Percentiles rank a stretch among this genome's conserved stretches.
phyloP scores from a whole-genome alignment of 2,329 filamentous ascomycete species.

The Nectriaceae sp. region DNA sequence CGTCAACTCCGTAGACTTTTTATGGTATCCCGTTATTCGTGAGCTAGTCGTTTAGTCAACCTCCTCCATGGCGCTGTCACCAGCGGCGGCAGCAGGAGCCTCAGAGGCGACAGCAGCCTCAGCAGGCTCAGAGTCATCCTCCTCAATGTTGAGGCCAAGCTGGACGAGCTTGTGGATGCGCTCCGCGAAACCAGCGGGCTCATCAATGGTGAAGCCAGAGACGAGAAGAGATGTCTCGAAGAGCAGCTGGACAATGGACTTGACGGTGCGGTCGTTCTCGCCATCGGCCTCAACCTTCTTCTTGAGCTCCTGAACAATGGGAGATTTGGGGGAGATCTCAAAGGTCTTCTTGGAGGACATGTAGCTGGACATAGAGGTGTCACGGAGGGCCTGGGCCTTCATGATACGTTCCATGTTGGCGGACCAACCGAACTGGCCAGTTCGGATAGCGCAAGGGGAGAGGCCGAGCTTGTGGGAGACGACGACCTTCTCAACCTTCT shows the following conservation, averaged over 20 bases:
- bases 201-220: conserved; percentile 99
- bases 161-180: conserved; percentile 99
- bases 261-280: conserved; percentile 98
- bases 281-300: conserved; percentile 98
- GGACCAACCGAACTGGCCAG: conserved; percentile 99
- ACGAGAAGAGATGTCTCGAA: conserved; percentile 99
- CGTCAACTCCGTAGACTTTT: conserved; percentile 48
- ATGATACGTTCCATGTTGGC: conserved; percentile 99
- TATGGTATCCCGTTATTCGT: conserved; percentile 38
- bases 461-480: conserved; percentile 96
- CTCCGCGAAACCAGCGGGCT: conserved; percentile 96
- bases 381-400: conserved; percentile 99
- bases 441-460: conserved; percentile 97
- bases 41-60: conserved; percentile 73
- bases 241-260: conserved; percentile 97
- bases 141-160: conserved; percentile 95
- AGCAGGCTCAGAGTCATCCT: conserved; percentile 74
- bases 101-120: conserved; percentile 60
- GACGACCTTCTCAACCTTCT: conserved; percentile 99
- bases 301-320: conserved; percentile 99
- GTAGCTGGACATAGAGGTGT: conserved; percentile 99
- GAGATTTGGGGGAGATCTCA: conserved; percentile 98
- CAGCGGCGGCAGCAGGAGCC: conserved; percentile 59
- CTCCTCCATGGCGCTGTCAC: conserved; percentile 99
- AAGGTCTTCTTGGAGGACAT: conserved; percentile 99